These are phyloP conservation scores for Cladophialophora carrionii DNA, from an alignment of 2,329 filamentous ascomycete genomes.

Conservation along the genomic window DNA sequence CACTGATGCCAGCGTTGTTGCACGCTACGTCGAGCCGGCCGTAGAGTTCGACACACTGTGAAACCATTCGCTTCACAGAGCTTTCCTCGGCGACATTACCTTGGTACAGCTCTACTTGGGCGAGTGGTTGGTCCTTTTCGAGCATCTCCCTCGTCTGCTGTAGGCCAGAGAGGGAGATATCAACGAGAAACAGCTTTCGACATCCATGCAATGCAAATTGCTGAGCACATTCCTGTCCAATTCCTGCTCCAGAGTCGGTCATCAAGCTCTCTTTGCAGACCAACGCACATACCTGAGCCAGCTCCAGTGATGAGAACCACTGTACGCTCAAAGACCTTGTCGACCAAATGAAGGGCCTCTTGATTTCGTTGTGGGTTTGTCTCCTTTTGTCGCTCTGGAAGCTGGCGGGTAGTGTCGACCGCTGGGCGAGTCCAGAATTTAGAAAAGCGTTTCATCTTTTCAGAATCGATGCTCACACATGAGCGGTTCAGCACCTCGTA, in stretches of 20 bases:
- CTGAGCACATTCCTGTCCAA: not conserved
- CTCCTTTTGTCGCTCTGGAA: no score
- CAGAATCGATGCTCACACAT: no score
- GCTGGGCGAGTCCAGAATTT: no score
- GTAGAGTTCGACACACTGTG: constrained; percentile 44
- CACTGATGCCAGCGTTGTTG: constrained; percentile 59
- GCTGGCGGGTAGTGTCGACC: no score
- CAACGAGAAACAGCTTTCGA: constrained; percentile 7
- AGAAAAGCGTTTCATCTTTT: no score
- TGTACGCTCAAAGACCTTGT: no score
- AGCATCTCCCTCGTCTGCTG: not conserved
- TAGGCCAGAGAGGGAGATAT: not conserved
- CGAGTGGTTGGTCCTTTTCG: constrained; percentile 16
- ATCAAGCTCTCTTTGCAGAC: no score
- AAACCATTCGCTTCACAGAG: constrained; percentile 50
- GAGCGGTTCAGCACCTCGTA: no score
- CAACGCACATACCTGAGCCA: not conserved
- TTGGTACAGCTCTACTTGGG: constrained; percentile 42
- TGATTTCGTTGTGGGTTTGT: no score
- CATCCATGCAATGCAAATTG: constrained; percentile 11
- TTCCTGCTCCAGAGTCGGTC: not conserved
- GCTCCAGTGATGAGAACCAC: not conserved
- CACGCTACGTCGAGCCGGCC: constrained; percentile 60
- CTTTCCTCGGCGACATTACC: constrained; percentile 57
- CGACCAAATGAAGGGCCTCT: no score